Conservation (phyloP, 108 stramenopile genomes). For the Asterionellopsis glacialis region DNA sequence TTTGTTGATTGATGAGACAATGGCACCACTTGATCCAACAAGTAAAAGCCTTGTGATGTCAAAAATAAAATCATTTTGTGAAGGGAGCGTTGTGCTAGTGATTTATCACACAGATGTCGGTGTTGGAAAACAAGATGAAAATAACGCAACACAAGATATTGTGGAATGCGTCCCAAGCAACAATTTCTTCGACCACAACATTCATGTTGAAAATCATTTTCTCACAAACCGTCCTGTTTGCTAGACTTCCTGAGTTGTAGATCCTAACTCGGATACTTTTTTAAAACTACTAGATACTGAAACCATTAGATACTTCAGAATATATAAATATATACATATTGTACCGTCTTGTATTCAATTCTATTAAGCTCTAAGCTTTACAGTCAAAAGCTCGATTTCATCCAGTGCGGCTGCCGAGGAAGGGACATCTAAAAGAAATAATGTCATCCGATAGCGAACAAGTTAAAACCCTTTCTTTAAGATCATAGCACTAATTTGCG, state of each 20-base stretch:
- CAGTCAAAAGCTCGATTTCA: too few relatives aligned
- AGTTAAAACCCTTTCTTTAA: too few relatives aligned
- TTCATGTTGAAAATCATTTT: constrained; percentile 72
- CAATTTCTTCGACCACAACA: constrained; percentile 78
- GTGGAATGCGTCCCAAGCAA: constrained; percentile 79
- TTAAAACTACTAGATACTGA: too few relatives aligned
- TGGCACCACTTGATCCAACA: constrained; percentile 83
- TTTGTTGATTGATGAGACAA: constrained; percentile 80
- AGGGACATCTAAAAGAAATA: too few relatives aligned
- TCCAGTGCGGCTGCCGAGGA: too few relatives aligned
- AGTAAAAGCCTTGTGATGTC: constrained; percentile 78
- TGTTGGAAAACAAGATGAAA: constrained; percentile 14
- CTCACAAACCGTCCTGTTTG: constrained; percentile 59
- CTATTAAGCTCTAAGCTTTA: too few relatives aligned
- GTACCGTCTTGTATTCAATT: too few relatives aligned
- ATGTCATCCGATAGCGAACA: too few relatives aligned
- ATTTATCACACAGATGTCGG: constrained; percentile 86
- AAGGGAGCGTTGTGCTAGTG: constrained; percentile 72
- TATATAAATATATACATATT: too few relatives aligned
- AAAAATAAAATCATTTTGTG: constrained; percentile 74
- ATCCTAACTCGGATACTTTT: too few relatives aligned
- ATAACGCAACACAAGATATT: constrained; percentile 13
- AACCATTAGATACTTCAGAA: too few relatives aligned
- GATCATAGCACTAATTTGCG: too few relatives aligned
- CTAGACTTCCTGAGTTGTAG: constrained; percentile 28